Conservation (phyloP, 1,139 yeast genomes). For the Kazachstania sp. region DNA sequence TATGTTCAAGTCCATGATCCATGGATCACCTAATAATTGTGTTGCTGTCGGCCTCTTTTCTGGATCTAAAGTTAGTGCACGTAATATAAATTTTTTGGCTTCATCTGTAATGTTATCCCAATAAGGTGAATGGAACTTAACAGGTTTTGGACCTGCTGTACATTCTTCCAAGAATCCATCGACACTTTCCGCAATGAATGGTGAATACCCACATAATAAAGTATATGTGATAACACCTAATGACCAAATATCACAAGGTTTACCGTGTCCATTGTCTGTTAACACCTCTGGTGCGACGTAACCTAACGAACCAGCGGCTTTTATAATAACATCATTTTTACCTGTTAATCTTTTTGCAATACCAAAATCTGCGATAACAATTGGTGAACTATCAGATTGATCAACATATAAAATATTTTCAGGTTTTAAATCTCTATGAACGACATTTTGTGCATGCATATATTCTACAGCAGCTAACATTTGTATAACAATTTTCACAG, state of each 20-base stretch:
- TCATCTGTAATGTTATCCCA: conserved; percentile 73
- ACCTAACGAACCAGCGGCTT: conserved; percentile 85
- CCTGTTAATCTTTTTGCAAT: conserved; percentile 66
- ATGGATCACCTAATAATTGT: conserved; percentile 55
- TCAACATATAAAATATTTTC: conserved; percentile 63
- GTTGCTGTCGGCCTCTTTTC: conserved; percentile 56
- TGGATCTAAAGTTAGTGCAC: conserved; percentile 60
- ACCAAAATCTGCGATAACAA: conserved; percentile 88
- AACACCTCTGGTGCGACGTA: conserved; percentile 93
- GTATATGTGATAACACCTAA: conserved; percentile 88
- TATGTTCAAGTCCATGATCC: conserved; percentile 51
- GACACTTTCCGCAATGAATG: conserved; percentile 79
- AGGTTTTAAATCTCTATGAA: conserved; percentile 86
- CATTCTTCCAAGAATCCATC: conserved; percentile 77
- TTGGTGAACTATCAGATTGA: conserved; percentile 45
- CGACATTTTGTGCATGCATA: conserved; percentile 65
- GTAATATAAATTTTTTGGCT: conserved; percentile 64
- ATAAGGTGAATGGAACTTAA: conserved; percentile 76
- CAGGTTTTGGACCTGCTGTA: conserved; percentile 49
- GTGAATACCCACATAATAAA: conserved; percentile 83
- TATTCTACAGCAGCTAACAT: conserved; percentile 66
- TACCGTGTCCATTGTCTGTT: conserved; percentile 71
- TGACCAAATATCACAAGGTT: conserved; percentile 90
- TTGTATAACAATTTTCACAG: conserved; percentile 59
- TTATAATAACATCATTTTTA: conserved; percentile 53